These are phyloP conservation scores for Coelastrella sp. DNA, from an alignment of 139 green algal genomes.

Conservation along the genomic window DNA sequence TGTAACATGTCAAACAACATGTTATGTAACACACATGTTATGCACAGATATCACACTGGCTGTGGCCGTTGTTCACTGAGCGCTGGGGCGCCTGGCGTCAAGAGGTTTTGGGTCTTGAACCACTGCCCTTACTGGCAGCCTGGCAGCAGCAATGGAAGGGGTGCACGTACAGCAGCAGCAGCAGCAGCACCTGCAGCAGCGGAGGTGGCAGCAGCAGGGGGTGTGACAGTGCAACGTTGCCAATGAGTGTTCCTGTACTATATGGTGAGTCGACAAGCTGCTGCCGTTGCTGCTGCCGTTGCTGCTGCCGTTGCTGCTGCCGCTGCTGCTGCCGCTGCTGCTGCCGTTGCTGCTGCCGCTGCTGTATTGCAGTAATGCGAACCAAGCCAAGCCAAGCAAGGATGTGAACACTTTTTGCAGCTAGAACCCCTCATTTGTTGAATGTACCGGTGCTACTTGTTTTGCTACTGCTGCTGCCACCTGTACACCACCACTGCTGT, in stretches of 20 bases:
- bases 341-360: too few relatives aligned
- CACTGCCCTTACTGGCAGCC: conserved; percentile 47
- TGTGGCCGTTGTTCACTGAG: conserved; percentile 84
- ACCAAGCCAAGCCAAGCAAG: too few relatives aligned
- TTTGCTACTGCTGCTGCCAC: too few relatives aligned
- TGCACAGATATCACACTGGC: conserved; percentile 75
- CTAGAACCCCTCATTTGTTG: too few relatives aligned
- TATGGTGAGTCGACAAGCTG: conserved; percentile 26
- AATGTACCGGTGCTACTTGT: too few relatives aligned
- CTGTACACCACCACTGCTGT: neutral
- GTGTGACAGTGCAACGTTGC: neutral
- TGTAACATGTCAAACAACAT: too few relatives aligned
- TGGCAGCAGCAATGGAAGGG: conserved; percentile 22
- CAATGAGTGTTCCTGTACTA: conserved; percentile 2
- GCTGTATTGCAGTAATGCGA: too few relatives aligned
- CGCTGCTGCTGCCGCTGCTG: neutral
- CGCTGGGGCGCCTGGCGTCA: conserved; percentile 70
- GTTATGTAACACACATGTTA: neutral
- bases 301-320: too few relatives aligned
- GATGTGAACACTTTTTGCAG: too few relatives aligned
- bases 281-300: neutral
- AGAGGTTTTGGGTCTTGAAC: conserved; percentile 56
- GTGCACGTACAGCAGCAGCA: neutral
- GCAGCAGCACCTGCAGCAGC: conserved; percentile 16
- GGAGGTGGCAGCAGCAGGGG: neutral